These are phyloP conservation scores for Leccinum disarticulatum DNA, from an alignment of 768 basidiomycete genomes.

Conservation along the genomic window DNA sequence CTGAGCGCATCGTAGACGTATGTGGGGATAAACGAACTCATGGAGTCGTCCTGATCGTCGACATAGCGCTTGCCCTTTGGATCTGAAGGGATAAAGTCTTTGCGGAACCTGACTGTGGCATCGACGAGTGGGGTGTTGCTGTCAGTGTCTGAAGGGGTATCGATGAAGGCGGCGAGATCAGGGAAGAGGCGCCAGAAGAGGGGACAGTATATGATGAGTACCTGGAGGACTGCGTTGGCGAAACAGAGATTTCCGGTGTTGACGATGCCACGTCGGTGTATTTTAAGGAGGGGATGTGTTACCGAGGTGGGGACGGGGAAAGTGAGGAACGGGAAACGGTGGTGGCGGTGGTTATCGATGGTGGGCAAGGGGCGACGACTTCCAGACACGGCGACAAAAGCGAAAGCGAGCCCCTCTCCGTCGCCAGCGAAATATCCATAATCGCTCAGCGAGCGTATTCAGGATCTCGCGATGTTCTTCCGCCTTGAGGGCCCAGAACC, in stretches of 20 bases:
- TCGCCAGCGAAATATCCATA: too few species aligned
- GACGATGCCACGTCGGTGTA: constrained; percentile 78
- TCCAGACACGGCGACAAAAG: too few species aligned
- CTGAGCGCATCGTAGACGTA: constrained; percentile 92
- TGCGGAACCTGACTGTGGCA: constrained; percentile 71
- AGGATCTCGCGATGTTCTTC: too few species aligned
- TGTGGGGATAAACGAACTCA: constrained; percentile 79
- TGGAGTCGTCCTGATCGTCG: constrained; percentile 49
- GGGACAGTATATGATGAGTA: constrained; percentile 76
- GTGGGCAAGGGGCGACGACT: too few species aligned
- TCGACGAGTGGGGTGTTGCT: constrained; percentile 57
- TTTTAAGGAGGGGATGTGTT: constrained; percentile 38
- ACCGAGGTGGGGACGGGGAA: too few species aligned
- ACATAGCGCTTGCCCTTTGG: constrained; percentile 38
- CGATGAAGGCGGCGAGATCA: constrained; percentile 60
- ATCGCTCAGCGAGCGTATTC: too few species aligned
- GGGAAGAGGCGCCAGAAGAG: constrained; percentile 80
- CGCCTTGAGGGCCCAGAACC: too few species aligned
- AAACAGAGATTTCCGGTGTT: constrained; percentile 99
- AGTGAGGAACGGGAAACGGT: too few species aligned
- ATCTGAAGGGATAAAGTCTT: constrained; percentile 58
- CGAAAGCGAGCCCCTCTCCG: too few species aligned
- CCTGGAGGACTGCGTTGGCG: constrained; percentile 91
- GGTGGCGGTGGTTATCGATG: too few species aligned
- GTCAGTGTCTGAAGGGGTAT: constrained; percentile 27